Evolutionary conservation across 2,329 filamentous ascomycete species (phyloP).

Genomic region (Claviceps sp.): DNA sequence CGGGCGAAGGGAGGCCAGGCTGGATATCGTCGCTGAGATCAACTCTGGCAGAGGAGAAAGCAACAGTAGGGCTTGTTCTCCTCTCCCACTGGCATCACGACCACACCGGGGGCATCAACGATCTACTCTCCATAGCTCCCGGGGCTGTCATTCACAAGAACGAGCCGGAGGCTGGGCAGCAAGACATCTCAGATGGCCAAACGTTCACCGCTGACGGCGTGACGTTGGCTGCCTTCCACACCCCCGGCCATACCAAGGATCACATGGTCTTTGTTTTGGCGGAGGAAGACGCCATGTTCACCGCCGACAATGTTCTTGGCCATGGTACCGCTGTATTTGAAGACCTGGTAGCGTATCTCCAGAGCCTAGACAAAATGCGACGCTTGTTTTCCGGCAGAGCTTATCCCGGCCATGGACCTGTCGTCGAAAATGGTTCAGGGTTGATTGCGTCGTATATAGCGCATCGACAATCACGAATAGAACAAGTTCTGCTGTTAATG

Average conservation of each 20-base stretch:
- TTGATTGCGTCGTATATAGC: constrained; percentile 73
- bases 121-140: constrained; percentile 54
- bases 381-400: constrained; percentile 51
- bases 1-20: constrained; percentile 63
- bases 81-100: constrained; percentile 91
- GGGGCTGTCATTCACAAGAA: constrained; percentile 53
- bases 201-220: constrained; percentile 44
- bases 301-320: constrained; percentile 77
- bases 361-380: constrained; percentile 56
- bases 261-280: constrained; percentile 68
- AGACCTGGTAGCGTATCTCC: constrained; percentile 55
- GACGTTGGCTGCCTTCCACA: constrained; percentile 50
- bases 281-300: constrained; percentile 76
- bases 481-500: constrained; percentile 58
- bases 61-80: constrained; percentile 54
- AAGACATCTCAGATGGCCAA: constrained; percentile 34
- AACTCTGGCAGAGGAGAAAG: constrained; percentile 53
- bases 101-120: constrained; percentile 62
- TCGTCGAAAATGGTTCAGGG: constrained; percentile 56
- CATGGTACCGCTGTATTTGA: constrained; percentile 82
- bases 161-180: constrained; percentile 37
- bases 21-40: constrained; percentile 57
- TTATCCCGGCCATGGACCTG: constrained; percentile 79
- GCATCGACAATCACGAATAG: constrained; percentile 68
- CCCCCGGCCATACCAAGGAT: constrained; percentile 61